Evolutionary conservation across 108 stramenopile genomes (phyloP), one percentile per base, ranked within the genome.

Genomic region (Epithemia pelagica): DNA sequence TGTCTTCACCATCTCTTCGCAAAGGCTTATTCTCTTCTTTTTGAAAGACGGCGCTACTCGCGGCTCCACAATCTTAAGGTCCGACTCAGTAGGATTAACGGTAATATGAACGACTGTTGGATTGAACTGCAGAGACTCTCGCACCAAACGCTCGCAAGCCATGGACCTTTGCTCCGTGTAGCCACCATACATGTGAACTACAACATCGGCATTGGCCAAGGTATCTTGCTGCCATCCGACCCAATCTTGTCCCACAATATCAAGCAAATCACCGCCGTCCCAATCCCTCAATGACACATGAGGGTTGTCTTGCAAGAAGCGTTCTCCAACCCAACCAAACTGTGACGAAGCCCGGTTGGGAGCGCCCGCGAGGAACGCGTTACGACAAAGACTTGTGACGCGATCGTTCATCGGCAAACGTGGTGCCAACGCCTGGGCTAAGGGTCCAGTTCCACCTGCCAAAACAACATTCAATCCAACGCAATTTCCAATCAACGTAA

Each of bases 191-290:
- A 87, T 57, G 68, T 89, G 82, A 10, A 94, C 82, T 0, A 90
- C 76, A 18, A 73, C 80, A 62, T 94, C 87, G 27, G 86, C 89
- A 31, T 70, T 72, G 27, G 66, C 58, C 25, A 90, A 52, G 1
- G 84, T 74, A 65, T 94, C 92, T 32, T 90, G 85, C 61, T 87
- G 86, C 88, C 91, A 92, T n/a, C 82, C 86, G 18, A 84, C 24
- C 73, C 79, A 87, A 55, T 82, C 81, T 21, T 81, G 67, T n/a
- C 89, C 87, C 1, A 94, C 92, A 54, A 90, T 94, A 70, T 94
- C 92, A 32, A 87, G 70, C 52, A 90, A 61, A 76, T 94, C 92
- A 29, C 92, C 92, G 22, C 89, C 92, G 71, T 90, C 89, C 87
- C 87, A 94, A 65, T 94, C 92, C 28, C 92, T 69, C 30, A 94